Evolutionary conservation across 2,329 filamentous ascomycete genomes (phyloP), one percentile per base, ranked within the genome.

Genomic region (Peltaster fructicola): DNA sequence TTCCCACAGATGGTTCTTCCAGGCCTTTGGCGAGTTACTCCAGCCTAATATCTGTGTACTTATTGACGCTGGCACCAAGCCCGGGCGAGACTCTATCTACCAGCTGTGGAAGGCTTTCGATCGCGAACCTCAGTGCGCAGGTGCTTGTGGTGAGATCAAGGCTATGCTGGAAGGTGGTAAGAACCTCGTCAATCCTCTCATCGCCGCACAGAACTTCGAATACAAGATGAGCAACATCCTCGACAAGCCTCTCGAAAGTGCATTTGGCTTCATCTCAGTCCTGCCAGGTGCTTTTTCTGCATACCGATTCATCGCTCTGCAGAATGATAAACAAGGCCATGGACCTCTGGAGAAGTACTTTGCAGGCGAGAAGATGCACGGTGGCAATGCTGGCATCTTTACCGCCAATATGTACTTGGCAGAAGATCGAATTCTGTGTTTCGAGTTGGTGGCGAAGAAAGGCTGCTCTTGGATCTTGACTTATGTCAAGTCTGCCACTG

Each of bases 201-300:
- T 98, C 12, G 88, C 88, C 2, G 84, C 84, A 1, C 88, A 98
- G 45, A 98, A 98, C 47, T 98, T 98, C 42, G 88, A 98, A 58
- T 98, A 98, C 65, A 98, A 98, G 65, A 92, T 98, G 77, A 92
- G 81, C 51, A 98, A 98, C 46, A 98, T 98, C 46, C 65, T 98
- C 21, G 88, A 98, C 52, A 98, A 98, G 57, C 88, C 88, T 2
- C 60, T 98, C 19, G 88, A 98, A 50, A 95, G 85, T 4, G 80
- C 85, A 0, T 98, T 98, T 51, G 88, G 88, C 22, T 98, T 95
- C 56, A 95, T 98, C 47, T 81, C 80, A 21, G 88, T 98, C 44
- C 62, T 98, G 45, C 88, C 88, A 1, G 88, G 88, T 59, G 88
- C 88, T 30, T 92, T 98, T 54, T 95, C 85, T n/a, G 88, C 88